These are phyloP conservation scores for Nyctanthes arbortristis DNA, from an alignment of 257 asterid genomes.

Conservation along the genomic window DNA sequence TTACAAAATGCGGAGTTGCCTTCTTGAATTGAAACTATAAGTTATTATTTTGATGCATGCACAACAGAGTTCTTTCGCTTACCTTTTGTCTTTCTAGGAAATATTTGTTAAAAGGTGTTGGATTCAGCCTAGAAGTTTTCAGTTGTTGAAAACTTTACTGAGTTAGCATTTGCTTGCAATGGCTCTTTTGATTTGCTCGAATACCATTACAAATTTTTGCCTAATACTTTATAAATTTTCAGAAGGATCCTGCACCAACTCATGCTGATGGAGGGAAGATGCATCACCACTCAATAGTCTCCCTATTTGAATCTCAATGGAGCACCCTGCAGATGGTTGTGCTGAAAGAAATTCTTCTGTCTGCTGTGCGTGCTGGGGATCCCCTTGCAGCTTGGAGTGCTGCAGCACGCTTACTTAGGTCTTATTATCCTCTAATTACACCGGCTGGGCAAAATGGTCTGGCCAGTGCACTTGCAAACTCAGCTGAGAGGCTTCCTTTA, in stretches of 20 bases:
- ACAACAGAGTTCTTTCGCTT: conserved; percentile 1
- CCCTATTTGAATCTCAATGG: conserved; percentile 96
- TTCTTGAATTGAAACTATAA: conserved; percentile 12
- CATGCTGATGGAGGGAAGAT: conserved; percentile 72
- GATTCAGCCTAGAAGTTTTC: background rate
- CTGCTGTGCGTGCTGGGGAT: conserved; percentile 98
- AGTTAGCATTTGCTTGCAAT: conserved; percentile 2
- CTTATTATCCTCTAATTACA: conserved; percentile 94
- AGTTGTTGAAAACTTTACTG: background rate
- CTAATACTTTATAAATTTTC: conserved; percentile 17
- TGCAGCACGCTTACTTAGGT: conserved; percentile 94
- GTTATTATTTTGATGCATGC: background rate
- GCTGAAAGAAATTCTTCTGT: conserved; percentile 86
- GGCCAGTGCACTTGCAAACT: conserved; percentile 79
- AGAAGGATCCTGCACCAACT: conserved; percentile 61
- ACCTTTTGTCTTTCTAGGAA: background rate
- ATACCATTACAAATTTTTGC: conserved; percentile 17
- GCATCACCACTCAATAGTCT: conserved; percentile 79
- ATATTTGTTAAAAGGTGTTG: background rate
- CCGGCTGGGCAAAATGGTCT: conserved; percentile 98
- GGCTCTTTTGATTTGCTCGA: conserved; percentile 14
- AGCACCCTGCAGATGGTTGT: conserved; percentile 99
- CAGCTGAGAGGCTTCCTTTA: conserved; percentile 91
- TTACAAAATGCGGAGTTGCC: conserved; percentile 14
- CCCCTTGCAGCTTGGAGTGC: conserved; percentile 99